Evolutionary conservation across 768 basidiomycete genomes (phyloP).

Genomic region (Leucocoprinus leucothites): DNA sequence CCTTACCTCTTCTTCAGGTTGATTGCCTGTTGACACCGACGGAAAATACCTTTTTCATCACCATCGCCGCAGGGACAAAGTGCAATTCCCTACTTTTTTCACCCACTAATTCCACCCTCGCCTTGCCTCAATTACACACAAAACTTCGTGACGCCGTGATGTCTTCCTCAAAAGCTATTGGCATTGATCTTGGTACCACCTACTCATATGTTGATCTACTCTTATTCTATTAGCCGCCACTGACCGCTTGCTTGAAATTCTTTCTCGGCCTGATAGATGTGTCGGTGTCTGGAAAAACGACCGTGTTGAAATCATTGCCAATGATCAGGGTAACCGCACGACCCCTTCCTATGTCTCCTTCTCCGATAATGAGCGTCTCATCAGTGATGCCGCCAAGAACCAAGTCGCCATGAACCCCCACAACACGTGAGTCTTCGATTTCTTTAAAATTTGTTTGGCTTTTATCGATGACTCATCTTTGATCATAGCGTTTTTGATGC

Average conservation of each 20-base stretch:
- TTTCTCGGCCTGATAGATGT: constrained; percentile 52
- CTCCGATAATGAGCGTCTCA: constrained; percentile 92
- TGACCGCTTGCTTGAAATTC: constrained; percentile 13
- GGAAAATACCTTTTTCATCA: too few relatives aligned
- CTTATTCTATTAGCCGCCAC: neutral
- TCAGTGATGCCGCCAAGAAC: constrained; percentile 99
- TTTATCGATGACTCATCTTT: constrained; percentile 4
- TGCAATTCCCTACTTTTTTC: constrained; percentile 29
- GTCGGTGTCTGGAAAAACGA: constrained; percentile 99
- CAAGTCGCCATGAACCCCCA: constrained; percentile 98
- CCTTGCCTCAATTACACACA: constrained; percentile 14
- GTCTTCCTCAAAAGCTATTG: constrained; percentile 76
- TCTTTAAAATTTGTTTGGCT: neutral
- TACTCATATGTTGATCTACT: constrained; percentile 63
- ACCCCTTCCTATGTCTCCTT: constrained; percentile 97
- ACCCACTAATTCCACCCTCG: constrained; percentile 16
- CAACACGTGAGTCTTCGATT: constrained; percentile 58
- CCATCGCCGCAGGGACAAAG: too few relatives aligned
- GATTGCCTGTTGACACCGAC: too few relatives aligned
- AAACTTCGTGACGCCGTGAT: too few relatives aligned
- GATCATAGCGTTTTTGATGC: constrained; percentile 86
- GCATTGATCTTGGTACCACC: constrained; percentile 91
- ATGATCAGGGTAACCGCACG: constrained; percentile 92
- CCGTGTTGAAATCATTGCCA: constrained; percentile 97
- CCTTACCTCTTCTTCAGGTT: too few relatives aligned